Evolutionary conservation across 257 asterid species (phyloP), one percentile per base, ranked within the genome.

Genomic region (Solanum sitiens): DNA sequence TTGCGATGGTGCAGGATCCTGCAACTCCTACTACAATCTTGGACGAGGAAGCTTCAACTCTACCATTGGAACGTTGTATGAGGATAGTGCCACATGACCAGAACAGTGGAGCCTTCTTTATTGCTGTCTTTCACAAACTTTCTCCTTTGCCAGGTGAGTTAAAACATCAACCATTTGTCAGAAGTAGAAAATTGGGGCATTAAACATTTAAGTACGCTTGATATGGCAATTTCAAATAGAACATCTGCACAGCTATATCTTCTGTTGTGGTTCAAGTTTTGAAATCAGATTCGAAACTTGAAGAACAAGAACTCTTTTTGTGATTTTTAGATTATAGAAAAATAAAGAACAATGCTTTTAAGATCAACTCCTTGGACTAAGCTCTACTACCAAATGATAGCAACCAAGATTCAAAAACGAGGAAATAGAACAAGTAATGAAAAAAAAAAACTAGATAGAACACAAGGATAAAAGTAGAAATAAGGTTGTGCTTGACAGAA

Each of bases 1-100:
- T 23, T 42, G 86, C 87, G 86, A 30, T 37, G 80, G 87, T 61
- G 37, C 91, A 91, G 85, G 94, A 89, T 89, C 77, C 89, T 83
- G 84, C 86, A 82, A 90, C 77, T 87, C 88, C 91, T 59, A 53
- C 90, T 63, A 87, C 89, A 86, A 63, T 44, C 85, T 68, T 82
- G 88, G 98, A 92, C 84, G 95, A 93, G 89, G 98, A 97, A 92
- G 92, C 94, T 87, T 93, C 98, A 21, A 92, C 87, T 87, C 87
- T 97, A 65, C 99, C 99, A 83, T 89, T 97, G 86, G 99, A 96
- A 90, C 99, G 87, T 79, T 96, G 99, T 91, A 93, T 97, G 98
- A 92, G 99, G 94, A 95, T 97, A 88, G 99, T 95, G 86, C 99
- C 99, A 87, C 99, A 97, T 91, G 99, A 97, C 90, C 98, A 97